These are phyloP conservation scores for Aspergillus sergii DNA, from an alignment of 2,329 filamentous ascomycete species.

Conservation along the genomic window DNA sequence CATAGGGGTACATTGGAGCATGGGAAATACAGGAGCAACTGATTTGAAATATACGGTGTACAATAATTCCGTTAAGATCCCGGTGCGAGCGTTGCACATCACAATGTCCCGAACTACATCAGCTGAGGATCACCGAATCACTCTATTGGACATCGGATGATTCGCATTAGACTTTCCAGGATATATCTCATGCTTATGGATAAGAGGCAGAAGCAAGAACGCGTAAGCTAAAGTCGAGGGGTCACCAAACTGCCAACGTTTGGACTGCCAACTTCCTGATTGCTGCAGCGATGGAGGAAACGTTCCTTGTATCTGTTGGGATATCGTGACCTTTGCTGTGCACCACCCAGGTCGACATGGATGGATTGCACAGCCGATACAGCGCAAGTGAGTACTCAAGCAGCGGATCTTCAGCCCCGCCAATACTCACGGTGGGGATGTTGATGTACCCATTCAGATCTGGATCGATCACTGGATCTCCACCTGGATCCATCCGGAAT, in stretches of 20 bases:
- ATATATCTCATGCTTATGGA: not conserved
- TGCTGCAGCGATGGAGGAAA: slow-evolving; percentile 25
- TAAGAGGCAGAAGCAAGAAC: not conserved
- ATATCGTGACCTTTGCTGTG: slow-evolving; percentile 33
- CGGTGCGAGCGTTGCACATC: not conserved
- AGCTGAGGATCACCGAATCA: not conserved
- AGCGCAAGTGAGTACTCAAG: slow-evolving; percentile 28
- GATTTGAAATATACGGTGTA: not conserved
- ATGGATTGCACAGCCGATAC: slow-evolving; percentile 26
- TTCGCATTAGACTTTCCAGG: not conserved
- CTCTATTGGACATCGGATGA: not conserved
- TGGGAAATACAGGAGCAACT: not conserved
- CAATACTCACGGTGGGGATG: slow-evolving; percentile 30
- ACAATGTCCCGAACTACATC: slow-evolving; percentile 9
- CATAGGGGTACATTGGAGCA: not conserved
- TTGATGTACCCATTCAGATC: slow-evolving; percentile 29
- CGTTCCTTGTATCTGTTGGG: slow-evolving; percentile 27
- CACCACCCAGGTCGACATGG: slow-evolving; percentile 24
- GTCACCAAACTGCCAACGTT: slow-evolving; percentile 9
- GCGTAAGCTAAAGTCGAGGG: not conserved
- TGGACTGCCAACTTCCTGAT: slow-evolving; percentile 24
- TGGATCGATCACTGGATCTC: slow-evolving; percentile 23
- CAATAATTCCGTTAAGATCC: not conserved
- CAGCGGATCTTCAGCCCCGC: slow-evolving; percentile 27
- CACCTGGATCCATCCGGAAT: slow-evolving; percentile 30